Conservation (phyloP, 1,139 yeast species). For the Pichia sp. region DNA sequence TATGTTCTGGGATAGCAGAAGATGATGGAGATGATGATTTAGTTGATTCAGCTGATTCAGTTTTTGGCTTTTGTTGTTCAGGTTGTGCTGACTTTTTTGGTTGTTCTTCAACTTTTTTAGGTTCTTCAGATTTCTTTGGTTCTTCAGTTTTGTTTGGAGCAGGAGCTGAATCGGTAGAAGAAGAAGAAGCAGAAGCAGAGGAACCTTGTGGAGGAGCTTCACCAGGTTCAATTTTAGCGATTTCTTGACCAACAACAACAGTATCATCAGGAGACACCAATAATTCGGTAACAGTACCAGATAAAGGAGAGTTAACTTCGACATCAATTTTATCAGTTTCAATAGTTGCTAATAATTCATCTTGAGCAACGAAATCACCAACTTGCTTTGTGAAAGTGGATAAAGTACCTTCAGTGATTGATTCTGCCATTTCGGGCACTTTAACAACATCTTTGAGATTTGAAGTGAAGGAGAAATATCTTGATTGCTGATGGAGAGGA, state of each 20-base stretch:
- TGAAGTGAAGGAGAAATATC: slow-evolving; percentile 8
- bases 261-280: slow-evolving; percentile 85
- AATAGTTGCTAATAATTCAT: slow-evolving; percentile 91
- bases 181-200: slow-evolving; percentile 32
- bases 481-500: not conserved
- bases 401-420: slow-evolving; percentile 94
- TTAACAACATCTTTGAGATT: slow-evolving; percentile 41
- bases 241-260: slow-evolving; percentile 93
- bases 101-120: slow-evolving; percentile 43
- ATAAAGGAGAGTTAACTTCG: slow-evolving; percentile 88
- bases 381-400: slow-evolving; percentile 70
- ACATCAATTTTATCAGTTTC: slow-evolving; percentile 98
- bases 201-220: slow-evolving; percentile 69
- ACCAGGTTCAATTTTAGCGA: slow-evolving; percentile 86
- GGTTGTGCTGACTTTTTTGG: not conserved
- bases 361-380: slow-evolving; percentile 83
- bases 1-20: slow-evolving; percentile 30
- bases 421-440: slow-evolving; percentile 99
- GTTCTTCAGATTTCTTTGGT: slow-evolving; percentile 35
- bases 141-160: slow-evolving; percentile 30
- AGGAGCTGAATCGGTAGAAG: slow-evolving; percentile 15
- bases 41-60: slow-evolving; percentile 17
- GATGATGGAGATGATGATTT: slow-evolving; percentile 26
- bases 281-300: slow-evolving; percentile 84
- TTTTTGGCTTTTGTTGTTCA: slow-evolving; percentile 22